Evolutionary conservation across 2,329 filamentous ascomycete genomes (phyloP).

Genomic region (Volutella citrinella): DNA sequence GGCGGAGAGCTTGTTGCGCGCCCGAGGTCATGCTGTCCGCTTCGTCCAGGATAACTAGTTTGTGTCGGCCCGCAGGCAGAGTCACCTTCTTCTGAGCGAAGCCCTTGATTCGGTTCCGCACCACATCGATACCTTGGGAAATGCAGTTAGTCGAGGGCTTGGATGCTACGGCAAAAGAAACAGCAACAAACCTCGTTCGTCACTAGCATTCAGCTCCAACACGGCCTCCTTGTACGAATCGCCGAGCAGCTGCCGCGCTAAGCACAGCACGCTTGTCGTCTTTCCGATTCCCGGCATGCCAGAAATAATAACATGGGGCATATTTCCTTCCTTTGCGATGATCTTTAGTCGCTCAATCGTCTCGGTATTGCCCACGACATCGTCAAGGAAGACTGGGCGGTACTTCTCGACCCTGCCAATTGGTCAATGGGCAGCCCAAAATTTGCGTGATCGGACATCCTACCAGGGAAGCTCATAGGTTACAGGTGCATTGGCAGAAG

Average conservation of each 20-base stretch:
- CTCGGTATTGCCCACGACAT: slow-evolving; percentile 96
- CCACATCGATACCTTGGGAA: slow-evolving; percentile 80
- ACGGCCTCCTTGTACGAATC: slow-evolving; percentile 97
- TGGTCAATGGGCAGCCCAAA: too few species aligned
- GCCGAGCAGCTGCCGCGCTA: slow-evolving; percentile 86
- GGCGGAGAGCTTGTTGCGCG: slow-evolving; percentile 88
- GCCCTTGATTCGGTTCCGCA: slow-evolving; percentile 94
- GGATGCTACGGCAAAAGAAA: too few species aligned
- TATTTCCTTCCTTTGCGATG: slow-evolving; percentile 97
- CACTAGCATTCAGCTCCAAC: slow-evolving; percentile 91
- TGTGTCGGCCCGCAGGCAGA: slow-evolving; percentile 83
- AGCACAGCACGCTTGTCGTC: slow-evolving; percentile 90
- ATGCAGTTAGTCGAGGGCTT: background rate
- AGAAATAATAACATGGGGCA: slow-evolving; percentile 99
- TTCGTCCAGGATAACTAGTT: slow-evolving; percentile 96
- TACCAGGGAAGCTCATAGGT: slow-evolving; percentile 81
- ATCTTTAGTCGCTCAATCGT: slow-evolving; percentile 97
- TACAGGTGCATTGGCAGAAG: slow-evolving; percentile 46
- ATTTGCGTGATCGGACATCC: too few species aligned
- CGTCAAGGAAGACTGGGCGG: slow-evolving; percentile 88
- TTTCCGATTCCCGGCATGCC: slow-evolving; percentile 99
- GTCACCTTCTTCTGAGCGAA: slow-evolving; percentile 99
- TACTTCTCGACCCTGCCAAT: slow-evolving; percentile 91
- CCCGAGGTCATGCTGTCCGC: slow-evolving; percentile 98
- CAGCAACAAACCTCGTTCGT: slow-evolving; percentile 79